Base-by-base conservation (phyloP, 495 filamentous ascomycete species). In the Tetracladium setigerum region DNA sequence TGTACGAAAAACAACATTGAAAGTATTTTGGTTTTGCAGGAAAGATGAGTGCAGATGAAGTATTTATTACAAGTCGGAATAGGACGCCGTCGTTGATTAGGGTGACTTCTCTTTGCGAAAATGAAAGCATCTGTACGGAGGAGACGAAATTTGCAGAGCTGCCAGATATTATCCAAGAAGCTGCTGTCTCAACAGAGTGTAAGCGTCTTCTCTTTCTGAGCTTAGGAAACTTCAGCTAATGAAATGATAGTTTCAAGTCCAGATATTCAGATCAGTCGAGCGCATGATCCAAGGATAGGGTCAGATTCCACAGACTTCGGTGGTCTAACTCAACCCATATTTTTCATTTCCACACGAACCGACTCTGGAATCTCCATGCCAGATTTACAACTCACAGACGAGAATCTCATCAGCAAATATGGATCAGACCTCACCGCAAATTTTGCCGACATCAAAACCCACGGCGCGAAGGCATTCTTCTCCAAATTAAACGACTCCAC, bases 131-230 rank as follows among this genome's bases (percentile, higher is more conserved):
- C 5, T 57, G 53, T 40, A 16, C 46, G 13, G 35, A 50, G 13
- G 31, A 53, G 10, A 49, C 54, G 5, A 49, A 53, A 27, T 57
- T 57, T 36, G 16, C 46, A 8, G 36, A 50, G 13, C 31, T 57
- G 10, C 54, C 54, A 9, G 54, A 57, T 36, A 31, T 57, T 11
- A 57, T 57, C 34, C 54, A 57, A 47, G 54, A 57, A 38, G 54
- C 54, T 13, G 42, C 47, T 5, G 46, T 57, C 1, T 57, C 54
- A 14, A 57, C 54, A 17, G 54, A 57, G 47, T 57, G 54, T 57
- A 17, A 47, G 44, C 24, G n/a, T 12, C 31, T 19, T 12, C 41
- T 5, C 40, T 30, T 15, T 14, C n/a, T n/a, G n/a, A 13, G 19
- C 19, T 37, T n/a, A 4, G 8, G 10, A 18, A 36, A 18, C 15